Percentiles rank a stretch among this genome's conserved stretches.
Conservation (phyloP, 2,329 filamentous ascomycete species). For the Fusarium graminum region DNA sequence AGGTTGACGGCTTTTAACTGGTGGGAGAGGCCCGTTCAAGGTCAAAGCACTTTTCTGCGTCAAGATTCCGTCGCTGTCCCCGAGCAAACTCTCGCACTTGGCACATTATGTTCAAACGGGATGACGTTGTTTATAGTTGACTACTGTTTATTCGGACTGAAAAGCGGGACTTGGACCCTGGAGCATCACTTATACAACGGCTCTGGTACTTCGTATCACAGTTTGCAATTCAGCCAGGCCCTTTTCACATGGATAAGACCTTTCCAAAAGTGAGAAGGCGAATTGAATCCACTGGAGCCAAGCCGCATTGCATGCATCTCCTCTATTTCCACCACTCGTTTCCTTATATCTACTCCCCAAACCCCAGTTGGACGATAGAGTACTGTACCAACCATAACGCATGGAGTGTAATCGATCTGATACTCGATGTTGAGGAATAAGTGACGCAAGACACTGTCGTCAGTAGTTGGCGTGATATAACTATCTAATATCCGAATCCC, state of each 20-base stretch:
- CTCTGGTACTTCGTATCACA: neutral
- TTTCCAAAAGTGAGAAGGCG: neutral
- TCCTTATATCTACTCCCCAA: conserved; percentile 12
- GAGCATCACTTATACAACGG: conserved; percentile 3
- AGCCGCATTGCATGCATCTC: neutral
- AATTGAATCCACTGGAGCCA: conserved; percentile 5
- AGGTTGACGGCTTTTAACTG: neutral
- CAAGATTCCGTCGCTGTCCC: neutral
- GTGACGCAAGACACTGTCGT: conserved; percentile 30
- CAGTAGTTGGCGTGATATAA: conserved; percentile 15
- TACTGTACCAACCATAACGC: neutral
- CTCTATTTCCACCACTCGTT: conserved; percentile 14
- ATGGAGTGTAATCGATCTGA: neutral
- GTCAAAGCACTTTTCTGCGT: neutral
- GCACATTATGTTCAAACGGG: neutral
- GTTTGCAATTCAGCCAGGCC: neutral
- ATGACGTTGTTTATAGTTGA: conserved; percentile 11
- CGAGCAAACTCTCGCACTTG: neutral
- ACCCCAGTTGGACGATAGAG: neutral
- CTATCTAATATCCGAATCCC: neutral
- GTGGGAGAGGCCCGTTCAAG: neutral
- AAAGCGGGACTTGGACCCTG: conserved; percentile 9
- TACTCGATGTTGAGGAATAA: conserved; percentile 4
- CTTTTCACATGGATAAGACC: neutral
- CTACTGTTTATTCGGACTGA: neutral